Conservation (phyloP, 2,329 filamentous ascomycete species). For the Beauveria pseudobassiana region DNA sequence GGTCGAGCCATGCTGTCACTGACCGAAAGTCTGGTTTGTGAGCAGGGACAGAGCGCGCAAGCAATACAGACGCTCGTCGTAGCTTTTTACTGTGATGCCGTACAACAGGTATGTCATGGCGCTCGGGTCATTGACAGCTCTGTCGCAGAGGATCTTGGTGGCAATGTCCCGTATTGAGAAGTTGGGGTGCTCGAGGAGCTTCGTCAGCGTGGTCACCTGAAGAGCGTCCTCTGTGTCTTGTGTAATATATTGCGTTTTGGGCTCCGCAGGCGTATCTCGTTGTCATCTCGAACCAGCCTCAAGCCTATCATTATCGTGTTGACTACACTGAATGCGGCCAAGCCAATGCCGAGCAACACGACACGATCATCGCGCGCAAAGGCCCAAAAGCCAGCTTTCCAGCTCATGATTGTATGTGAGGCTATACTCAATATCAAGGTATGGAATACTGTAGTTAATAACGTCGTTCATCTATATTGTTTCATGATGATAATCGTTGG, state of each 20-base stretch:
- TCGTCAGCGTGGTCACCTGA: constrained; percentile 57
- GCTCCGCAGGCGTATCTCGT: constrained; percentile 56
- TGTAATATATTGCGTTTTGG: constrained; percentile 65
- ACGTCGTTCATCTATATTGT: neutral
- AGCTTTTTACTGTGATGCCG: constrained; percentile 51
- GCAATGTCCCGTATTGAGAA: constrained; percentile 65
- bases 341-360: constrained; percentile 44
- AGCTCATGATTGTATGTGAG: constrained; percentile 36
- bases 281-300: constrained; percentile 52
- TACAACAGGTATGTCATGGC: constrained; percentile 45
- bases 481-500: neutral
- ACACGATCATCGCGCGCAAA: constrained; percentile 43
- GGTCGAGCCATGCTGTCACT: neutral
- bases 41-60: constrained; percentile 50
- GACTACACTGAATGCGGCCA: constrained; percentile 53
- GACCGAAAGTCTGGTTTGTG: constrained; percentile 33
- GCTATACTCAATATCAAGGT: neutral
- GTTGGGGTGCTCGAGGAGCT: constrained; percentile 62
- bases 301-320: constrained; percentile 52
- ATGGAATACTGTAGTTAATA: no score
- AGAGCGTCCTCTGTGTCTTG: constrained; percentile 69
- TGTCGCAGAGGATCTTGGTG: constrained; percentile 48
- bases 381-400: constrained; percentile 21
- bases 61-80: constrained; percentile 50
- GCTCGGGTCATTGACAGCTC: constrained; percentile 50